Evolutionary conservation across 768 basidiomycete species (phyloP), one percentile per base, ranked within the genome.

Genomic region (Tubosaeta sp.): DNA sequence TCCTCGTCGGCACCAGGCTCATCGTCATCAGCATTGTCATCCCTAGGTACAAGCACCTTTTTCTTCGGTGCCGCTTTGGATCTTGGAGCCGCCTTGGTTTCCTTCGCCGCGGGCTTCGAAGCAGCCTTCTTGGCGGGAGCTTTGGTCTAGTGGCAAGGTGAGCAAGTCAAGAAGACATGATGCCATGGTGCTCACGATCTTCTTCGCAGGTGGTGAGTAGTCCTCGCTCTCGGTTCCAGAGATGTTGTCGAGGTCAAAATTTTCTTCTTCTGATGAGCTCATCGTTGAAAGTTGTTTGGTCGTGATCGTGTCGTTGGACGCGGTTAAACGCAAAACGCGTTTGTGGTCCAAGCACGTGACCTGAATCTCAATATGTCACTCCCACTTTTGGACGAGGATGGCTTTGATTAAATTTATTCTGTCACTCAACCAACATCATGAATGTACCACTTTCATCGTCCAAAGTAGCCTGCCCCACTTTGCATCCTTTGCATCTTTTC

Each of bases 191-290:
- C 57, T 43, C 33, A 65, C 71, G 44, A 73, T 74, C 72, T 82
- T 82, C 76, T 83, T 85, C 55, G 74, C 71, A 16, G 76, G 73
- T 5, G 86, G 85, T 25, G 74, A 76, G 64, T 82, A 88, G 61
- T 76, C 82, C 0, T 90, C 88, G 14, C 84, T 87, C 48, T 86
- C 88, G 6, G 71, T 74, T 4, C 72, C 81, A 46, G 83, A 84
- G 25, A 80, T 58, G 58, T 78, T 67, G 55, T 82, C 77, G 45
- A 86, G 59, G 56, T 83, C 80, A 46, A 84, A 89, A 58, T 76
- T 80, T 69, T 91, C 88, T 46, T 69, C 79, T 64, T 85, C 86
- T 11, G 86, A 86, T 50, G 85, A 86, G 69, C 83, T 86, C 88
- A 90, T 89, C 50, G 57, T 65, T 46, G 45, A 47, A 54, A 5